phyloP scores from a whole-genome alignment of 768 basidiomycete genomes.

The Scleroderma citrinum region DNA sequence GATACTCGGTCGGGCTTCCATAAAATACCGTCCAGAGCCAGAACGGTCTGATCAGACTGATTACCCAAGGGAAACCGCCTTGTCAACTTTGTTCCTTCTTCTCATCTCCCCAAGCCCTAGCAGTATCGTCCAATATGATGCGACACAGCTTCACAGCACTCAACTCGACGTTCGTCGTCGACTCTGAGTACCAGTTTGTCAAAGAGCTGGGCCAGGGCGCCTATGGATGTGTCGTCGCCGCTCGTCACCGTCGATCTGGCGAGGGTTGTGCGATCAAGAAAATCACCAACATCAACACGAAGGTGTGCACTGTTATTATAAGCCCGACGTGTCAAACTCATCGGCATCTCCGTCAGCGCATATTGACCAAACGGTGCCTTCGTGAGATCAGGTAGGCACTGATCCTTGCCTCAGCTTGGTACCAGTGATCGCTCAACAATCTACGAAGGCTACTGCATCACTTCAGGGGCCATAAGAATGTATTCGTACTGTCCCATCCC shows the following conservation, averaged over 20 bases:
- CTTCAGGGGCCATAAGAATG: conserved; percentile 99
- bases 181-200: conserved; percentile 86
- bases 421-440: conserved; percentile 1
- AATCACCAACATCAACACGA: conserved; percentile 90
- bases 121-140: conserved; percentile 39
- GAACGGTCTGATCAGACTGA: too few species aligned
- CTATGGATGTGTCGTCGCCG: conserved; percentile 88
- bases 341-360: conserved; percentile 48
- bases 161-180: conserved; percentile 83
- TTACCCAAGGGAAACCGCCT: too few species aligned
- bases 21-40: neutral
- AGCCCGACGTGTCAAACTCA: conserved; percentile 9
- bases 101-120: neutral
- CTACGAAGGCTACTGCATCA: conserved; percentile 78
- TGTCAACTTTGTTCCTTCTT: neutral
- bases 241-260: conserved; percentile 74
- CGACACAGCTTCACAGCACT: conserved; percentile 78
- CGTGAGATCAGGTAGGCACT: conserved; percentile 79
- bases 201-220: conserved; percentile 97
- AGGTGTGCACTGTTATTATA: conserved; percentile 38
- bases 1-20: neutral
- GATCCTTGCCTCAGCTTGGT: neutral
- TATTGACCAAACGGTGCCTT: conserved; percentile 93
- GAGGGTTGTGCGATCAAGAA: conserved; percentile 96
- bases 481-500: conserved; percentile 27